These are phyloP conservation scores for Schizochytrium sp. DNA, from an alignment of 108 stramenopile species.

Conservation along the genomic window DNA sequence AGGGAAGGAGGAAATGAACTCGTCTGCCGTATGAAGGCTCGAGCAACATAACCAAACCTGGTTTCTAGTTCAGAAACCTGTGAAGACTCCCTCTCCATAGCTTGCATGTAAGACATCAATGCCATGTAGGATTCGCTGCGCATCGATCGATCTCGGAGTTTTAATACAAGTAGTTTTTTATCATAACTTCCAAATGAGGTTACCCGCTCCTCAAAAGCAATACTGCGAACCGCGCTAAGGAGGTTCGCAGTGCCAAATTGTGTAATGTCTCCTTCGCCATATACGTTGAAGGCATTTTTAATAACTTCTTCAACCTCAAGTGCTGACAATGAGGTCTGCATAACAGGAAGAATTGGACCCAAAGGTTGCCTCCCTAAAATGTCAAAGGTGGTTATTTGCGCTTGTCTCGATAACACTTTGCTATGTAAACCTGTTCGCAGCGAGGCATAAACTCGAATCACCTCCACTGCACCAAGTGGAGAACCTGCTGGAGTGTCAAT, in stretches of 20 bases:
- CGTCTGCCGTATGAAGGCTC: neutral
- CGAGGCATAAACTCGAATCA: neutral
- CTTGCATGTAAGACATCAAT: neutral
- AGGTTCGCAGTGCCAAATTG: neutral
- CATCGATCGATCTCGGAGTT: neutral
- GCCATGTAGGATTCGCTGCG: conserved; percentile 13
- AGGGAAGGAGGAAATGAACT: conserved; percentile 27
- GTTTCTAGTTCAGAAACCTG: neutral
- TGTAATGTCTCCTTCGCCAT: neutral
- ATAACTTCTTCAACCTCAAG: conserved; percentile 5
- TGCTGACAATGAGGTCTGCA: conserved; percentile 22
- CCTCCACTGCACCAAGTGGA: conserved; percentile 2
- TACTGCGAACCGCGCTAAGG: neutral
- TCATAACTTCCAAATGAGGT: neutral
- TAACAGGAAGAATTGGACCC: neutral
- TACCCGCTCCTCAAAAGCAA: neutral
- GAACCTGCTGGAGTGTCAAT: neutral
- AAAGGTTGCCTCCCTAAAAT: conserved; percentile 24
- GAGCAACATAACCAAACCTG: neutral
- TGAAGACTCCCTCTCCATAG: conserved; percentile 22
- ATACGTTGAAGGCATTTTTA: neutral
- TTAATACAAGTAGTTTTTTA: neutral
- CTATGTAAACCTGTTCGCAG: conserved; percentile 40
- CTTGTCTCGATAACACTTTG: neutral
- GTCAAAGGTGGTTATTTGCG: neutral